phyloP scores from a whole-genome alignment of 2,329 filamentous ascomycete species.

The Cercospora sesami region DNA sequence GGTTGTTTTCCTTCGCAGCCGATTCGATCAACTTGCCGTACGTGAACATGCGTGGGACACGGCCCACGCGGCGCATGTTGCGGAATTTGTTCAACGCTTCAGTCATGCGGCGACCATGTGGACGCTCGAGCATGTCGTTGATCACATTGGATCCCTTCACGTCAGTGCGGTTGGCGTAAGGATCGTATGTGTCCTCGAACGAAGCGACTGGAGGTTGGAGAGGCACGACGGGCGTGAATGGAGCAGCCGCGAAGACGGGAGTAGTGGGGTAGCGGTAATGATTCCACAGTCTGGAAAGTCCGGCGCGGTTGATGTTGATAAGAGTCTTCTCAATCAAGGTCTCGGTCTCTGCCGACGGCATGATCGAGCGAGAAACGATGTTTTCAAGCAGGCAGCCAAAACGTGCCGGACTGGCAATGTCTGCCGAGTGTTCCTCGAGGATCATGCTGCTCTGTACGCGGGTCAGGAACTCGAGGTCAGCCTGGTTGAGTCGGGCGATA shows the following conservation, averaged over 20 bases:
- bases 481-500: conserved; percentile 56
- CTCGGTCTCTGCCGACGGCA: conserved; percentile 58
- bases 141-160: conserved; percentile 91
- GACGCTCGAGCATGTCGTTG: conserved; percentile 82
- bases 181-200: conserved; percentile 83
- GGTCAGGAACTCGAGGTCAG: conserved; percentile 59
- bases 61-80: conserved; percentile 88
- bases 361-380: conserved; percentile 53
- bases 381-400: conserved; percentile 64
- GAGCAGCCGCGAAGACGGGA: conserved; percentile 51
- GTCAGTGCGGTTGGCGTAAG: conserved; percentile 85
- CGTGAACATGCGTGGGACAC: conserved; percentile 92
- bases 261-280: conserved; percentile 54
- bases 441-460: conserved; percentile 59
- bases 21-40: conserved; percentile 93
- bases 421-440: conserved; percentile 47
- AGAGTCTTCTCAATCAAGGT: conserved; percentile 60
- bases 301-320: conserved; percentile 52
- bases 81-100: conserved; percentile 81
- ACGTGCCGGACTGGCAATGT: conserved; percentile 59
- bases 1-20: conserved; percentile 81
- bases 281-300: conserved; percentile 58
- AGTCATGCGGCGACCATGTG: conserved; percentile 68
- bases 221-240: conserved; percentile 48
- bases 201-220: conserved; percentile 55